Conservation (phyloP, 495 filamentous ascomycete genomes). For the Lepidopterella palustris region DNA sequence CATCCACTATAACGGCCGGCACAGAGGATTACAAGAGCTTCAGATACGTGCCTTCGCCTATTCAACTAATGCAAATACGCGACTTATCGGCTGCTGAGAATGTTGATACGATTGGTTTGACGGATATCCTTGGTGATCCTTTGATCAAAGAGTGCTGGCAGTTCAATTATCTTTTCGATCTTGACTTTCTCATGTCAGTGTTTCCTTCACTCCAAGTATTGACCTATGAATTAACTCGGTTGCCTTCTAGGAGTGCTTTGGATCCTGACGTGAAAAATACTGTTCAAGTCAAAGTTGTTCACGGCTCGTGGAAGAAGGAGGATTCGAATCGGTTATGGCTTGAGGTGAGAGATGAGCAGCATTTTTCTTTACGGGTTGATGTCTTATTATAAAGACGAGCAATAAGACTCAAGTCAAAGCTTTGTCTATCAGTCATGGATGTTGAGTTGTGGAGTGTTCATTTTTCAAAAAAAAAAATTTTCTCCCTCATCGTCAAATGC, state of each 20-base stretch:
- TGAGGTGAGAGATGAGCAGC: conserved; percentile 45
- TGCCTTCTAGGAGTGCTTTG: conserved; percentile 42
- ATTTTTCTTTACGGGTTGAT: too few relatives aligned
- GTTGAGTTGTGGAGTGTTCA: too few relatives aligned
- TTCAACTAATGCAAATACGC: conserved; percentile 65
- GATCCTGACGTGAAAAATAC: conserved; percentile 60
- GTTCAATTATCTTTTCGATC: conserved; percentile 81
- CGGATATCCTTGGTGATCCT: conserved; percentile 72
- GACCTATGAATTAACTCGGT: conserved; percentile 23
- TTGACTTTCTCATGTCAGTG: conserved; percentile 61
- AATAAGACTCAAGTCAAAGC: too few relatives aligned
- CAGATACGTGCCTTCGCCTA: conserved; percentile 50
- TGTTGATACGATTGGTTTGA: conserved; percentile 58
- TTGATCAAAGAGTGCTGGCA: conserved; percentile 83
- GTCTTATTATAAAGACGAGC: too few relatives aligned
- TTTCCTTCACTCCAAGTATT: neutral
- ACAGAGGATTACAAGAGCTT: neutral
- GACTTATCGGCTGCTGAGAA: conserved; percentile 59
- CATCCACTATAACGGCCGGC: neutral
- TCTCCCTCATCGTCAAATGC: too few relatives aligned
- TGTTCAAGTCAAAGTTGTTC: conserved; percentile 68
- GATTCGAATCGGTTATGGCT: conserved; percentile 54
- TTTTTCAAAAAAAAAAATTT: too few relatives aligned
- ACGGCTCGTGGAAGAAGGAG: conserved; percentile 82
- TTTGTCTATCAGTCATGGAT: too few relatives aligned